Conservation (phyloP, 2,329 filamentous ascomycete species). For the Aspergillus flavus region DNA sequence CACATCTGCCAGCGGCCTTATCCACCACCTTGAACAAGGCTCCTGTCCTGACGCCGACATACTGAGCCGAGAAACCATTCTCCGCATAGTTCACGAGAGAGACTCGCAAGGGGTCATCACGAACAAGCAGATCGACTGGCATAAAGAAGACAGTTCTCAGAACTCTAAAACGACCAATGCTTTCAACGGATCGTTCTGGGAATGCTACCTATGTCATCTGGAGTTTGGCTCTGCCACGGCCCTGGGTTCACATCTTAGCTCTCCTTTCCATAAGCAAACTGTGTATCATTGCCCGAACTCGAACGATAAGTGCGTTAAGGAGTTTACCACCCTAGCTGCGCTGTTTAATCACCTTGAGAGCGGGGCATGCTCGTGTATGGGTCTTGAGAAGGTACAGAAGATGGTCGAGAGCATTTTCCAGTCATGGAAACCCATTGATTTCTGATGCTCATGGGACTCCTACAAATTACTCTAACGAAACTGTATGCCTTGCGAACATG, state of each 20-base stretch:
- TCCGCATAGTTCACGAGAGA: constrained; percentile 46
- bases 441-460: neutral
- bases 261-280: constrained; percentile 53
- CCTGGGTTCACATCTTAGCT: constrained; percentile 59
- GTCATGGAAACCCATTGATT: constrained; percentile 17
- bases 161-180: constrained; percentile 45
- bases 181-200: constrained; percentile 52
- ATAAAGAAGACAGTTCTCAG: constrained; percentile 29
- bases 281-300: constrained; percentile 50
- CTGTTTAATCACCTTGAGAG: constrained; percentile 52
- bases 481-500: neutral
- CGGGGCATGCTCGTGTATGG: constrained; percentile 44
- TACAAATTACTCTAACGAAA: neutral
- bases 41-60: constrained; percentile 50
- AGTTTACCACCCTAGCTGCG: constrained; percentile 44
- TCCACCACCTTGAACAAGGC: constrained; percentile 60
- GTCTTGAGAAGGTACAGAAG: constrained; percentile 46
- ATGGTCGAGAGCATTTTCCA: constrained; percentile 18
- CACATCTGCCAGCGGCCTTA: constrained; percentile 56
- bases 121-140: constrained; percentile 54
- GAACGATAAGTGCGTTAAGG: constrained; percentile 31
- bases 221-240: constrained; percentile 38
- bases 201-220: constrained; percentile 59
- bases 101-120: constrained; percentile 56
- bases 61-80: constrained; percentile 54